Percentiles rank a stretch among this genome's conserved stretches.
Evolutionary conservation across 2,329 filamentous ascomycete species (phyloP).

Genomic region (Phialophora chinensis): DNA sequence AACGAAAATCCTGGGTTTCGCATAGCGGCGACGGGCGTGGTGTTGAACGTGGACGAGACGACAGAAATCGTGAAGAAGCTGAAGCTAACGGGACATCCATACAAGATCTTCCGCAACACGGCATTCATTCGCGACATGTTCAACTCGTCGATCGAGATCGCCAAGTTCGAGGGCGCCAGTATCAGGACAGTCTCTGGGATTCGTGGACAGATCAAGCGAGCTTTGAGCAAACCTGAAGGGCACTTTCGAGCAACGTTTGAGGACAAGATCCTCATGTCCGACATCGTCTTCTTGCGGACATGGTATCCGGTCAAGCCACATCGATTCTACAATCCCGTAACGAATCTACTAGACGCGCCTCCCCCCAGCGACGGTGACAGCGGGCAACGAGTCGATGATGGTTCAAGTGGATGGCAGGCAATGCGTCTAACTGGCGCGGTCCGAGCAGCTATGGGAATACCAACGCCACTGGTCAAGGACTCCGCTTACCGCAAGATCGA

Average conservation of each 20-base stretch:
- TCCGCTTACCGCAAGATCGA: slow-evolving; percentile 76
- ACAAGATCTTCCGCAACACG: slow-evolving; percentile 99
- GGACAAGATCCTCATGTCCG: slow-evolving; percentile 95
- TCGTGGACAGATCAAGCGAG: slow-evolving; percentile 95
- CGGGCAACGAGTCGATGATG: slow-evolving; percentile 37
- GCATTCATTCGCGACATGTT: slow-evolving; percentile 99
- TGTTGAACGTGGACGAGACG: slow-evolving; percentile 91
- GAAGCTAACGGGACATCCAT: slow-evolving; percentile 89
- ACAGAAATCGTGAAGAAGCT: slow-evolving; percentile 99
- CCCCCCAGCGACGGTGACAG: slow-evolving; percentile 41
- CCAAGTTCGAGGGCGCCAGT: slow-evolving; percentile 95
- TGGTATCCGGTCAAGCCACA: slow-evolving; percentile 97
- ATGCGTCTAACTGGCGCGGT: slow-evolving; percentile 96
- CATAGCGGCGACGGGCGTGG: slow-evolving; percentile 90
- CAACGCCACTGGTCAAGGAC: slow-evolving; percentile 81
- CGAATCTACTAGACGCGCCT: slow-evolving; percentile 76
- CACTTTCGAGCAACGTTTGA: slow-evolving; percentile 97
- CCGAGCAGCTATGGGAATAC: slow-evolving; percentile 73
- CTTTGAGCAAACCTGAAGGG: slow-evolving; percentile 89
- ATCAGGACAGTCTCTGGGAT: slow-evolving; percentile 97
- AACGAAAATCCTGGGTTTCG: slow-evolving; percentile 87
- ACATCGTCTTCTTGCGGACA: slow-evolving; percentile 93
- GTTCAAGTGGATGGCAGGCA: slow-evolving; percentile 69
- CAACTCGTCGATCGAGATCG: slow-evolving; percentile 86
- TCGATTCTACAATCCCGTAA: slow-evolving; percentile 95